A percentile compares a stretch with the other conserved stretches of the same genome.
Conservation (phyloP, 352 stramenopile species). For the Phytophthora agathidicida region DNA sequence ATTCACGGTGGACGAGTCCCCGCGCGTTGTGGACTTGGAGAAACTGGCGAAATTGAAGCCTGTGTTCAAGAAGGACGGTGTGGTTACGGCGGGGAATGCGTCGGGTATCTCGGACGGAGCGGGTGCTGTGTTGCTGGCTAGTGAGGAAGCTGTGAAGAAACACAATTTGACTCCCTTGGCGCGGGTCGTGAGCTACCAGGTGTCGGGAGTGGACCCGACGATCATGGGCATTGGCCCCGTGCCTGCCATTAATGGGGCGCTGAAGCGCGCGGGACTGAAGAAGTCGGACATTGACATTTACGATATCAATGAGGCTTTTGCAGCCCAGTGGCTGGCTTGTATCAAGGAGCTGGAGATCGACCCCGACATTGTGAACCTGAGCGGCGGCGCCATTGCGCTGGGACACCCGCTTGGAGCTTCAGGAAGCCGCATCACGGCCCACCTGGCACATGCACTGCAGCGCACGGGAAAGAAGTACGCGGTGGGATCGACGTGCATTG, state of each 20-base stretch:
- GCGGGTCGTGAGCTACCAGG: slow-evolving; percentile 92
- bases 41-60: slow-evolving; percentile 94
- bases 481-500: slow-evolving; percentile 97
- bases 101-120: slow-evolving; percentile 98
- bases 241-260: slow-evolving; percentile 93
- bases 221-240: slow-evolving; percentile 99
- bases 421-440: slow-evolving; percentile 92
- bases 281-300: slow-evolving; percentile 96
- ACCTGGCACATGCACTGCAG: slow-evolving; percentile 90
- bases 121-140: slow-evolving; percentile 94
- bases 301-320: slow-evolving; percentile 99
- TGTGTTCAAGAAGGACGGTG: slow-evolving; percentile 98
- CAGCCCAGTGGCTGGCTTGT: slow-evolving; percentile 96
- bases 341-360: slow-evolving; percentile 97
- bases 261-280: slow-evolving; percentile 88
- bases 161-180: slow-evolving; percentile 94
- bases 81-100: slow-evolving; percentile 96
- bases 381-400: slow-evolving; percentile 96
- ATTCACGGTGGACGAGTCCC: slow-evolving; percentile 80
- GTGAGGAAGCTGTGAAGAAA: slow-evolving; percentile 92
- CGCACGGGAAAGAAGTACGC: slow-evolving; percentile 92
- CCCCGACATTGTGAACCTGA: slow-evolving; percentile 92
- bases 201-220: slow-evolving; percentile 94
- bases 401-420: slow-evolving; percentile 97
- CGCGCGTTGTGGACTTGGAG: slow-evolving; percentile 75